Percentiles rank a stretch among this genome's conserved stretches.
phyloP scores from a whole-genome alignment of 192 early-diverging fungal genomes.

The Backusella sp. region DNA sequence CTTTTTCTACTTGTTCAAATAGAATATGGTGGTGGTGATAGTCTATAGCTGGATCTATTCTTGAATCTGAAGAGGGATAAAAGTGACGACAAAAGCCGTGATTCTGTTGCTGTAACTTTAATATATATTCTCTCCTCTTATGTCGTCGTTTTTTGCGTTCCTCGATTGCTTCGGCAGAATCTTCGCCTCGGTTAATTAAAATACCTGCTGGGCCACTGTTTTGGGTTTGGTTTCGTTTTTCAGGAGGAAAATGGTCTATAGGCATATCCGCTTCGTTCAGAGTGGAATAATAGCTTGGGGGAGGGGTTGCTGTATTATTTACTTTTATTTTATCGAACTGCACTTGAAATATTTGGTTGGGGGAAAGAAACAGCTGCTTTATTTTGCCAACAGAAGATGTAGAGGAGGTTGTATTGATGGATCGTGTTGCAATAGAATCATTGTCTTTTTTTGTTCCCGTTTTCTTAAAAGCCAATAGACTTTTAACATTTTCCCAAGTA shows the following conservation, averaged over 20 bases:
- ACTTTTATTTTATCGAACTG: background rate
- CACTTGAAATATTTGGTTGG: background rate
- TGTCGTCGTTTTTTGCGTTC: slow-evolving; percentile 13
- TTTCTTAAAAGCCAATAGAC: background rate
- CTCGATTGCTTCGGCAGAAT: slow-evolving; percentile 13
- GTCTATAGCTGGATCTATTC: background rate
- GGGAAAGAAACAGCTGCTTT: slow-evolving; percentile 1
- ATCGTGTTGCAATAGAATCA: background rate
- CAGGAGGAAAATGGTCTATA: background rate
- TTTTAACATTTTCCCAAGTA: slow-evolving; percentile 9
- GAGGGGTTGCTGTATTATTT: background rate
- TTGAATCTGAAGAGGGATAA: background rate
- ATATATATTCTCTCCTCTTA: slow-evolving; percentile 12
- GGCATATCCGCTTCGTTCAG: background rate
- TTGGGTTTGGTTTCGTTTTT: background rate
- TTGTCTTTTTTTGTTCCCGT: background rate
- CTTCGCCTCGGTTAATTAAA: slow-evolving; percentile 16
- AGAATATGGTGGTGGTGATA: slow-evolving; percentile 12
- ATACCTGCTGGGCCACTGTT: slow-evolving; percentile 4
- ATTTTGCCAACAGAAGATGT: slow-evolving; percentile 6
- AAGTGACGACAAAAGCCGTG: background rate
- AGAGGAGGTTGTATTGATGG: background rate
- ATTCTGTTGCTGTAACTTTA: slow-evolving; percentile 12
- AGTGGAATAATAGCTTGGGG: background rate
- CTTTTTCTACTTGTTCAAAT: background rate